A percentile compares a stretch with the other conserved stretches of the same genome.
Evolutionary conservation across 768 basidiomycete genomes (phyloP).

Genomic region (Pleurotus eryngii): DNA sequence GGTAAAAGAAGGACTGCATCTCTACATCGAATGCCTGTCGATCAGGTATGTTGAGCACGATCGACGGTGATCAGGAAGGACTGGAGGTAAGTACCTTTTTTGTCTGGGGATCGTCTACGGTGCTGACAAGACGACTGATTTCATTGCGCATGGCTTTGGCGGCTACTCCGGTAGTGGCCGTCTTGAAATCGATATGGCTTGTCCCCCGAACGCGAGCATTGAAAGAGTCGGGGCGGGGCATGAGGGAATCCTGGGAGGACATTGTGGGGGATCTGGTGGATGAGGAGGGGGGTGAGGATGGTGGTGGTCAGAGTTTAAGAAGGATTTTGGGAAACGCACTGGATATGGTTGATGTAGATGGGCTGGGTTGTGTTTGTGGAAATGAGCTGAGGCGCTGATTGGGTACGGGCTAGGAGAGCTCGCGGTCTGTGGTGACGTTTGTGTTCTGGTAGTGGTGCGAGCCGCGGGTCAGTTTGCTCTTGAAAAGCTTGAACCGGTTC

Average conservation of each 20-base stretch:
- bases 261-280: conserved; percentile 32
- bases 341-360: conserved; percentile 48
- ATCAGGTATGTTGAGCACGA: conserved; percentile 14
- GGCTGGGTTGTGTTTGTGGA: conserved; percentile 64
- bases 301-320: conserved; percentile 13
- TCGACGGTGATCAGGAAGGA: conserved; percentile 15
- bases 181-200: conserved; percentile 93
- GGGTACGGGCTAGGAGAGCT: conserved; percentile 36
- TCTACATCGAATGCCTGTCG: conserved; percentile 85
- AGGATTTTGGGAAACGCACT: conserved; percentile 25
- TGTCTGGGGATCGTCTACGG: conserved; percentile 73
- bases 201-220: conserved; percentile 72
- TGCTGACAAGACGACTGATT: conserved; percentile 87
- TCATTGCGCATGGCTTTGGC: conserved; percentile 99
- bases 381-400: conserved; percentile 57
- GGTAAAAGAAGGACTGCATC: conserved; percentile 95
- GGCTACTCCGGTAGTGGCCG: conserved; percentile 91
- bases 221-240: conserved; percentile 67
- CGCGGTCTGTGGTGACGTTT: conserved; percentile 66
- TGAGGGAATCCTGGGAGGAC: conserved; percentile 43
- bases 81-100: conserved; percentile 60
- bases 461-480: not conserved
- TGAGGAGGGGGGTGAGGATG: conserved; percentile 13
- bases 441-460: conserved; percentile 30
- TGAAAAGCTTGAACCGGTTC: conserved; percentile 37